Evolutionary conservation across 179 eudicot species (phyloP).

Genomic region (Beta macrorhiza): DNA sequence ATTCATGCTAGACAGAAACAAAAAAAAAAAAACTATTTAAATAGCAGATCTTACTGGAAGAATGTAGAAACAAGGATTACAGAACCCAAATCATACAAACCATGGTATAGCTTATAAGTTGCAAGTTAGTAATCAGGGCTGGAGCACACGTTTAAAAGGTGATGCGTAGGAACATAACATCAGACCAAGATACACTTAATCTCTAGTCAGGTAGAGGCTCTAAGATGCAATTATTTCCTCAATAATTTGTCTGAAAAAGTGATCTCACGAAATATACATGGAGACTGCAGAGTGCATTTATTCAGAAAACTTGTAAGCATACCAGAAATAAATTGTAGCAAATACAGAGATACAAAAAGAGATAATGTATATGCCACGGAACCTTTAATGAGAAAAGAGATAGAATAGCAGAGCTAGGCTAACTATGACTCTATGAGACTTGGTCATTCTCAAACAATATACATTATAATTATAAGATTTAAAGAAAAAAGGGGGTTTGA

Average conservation of each 20-base stretch:
- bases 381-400: not conserved
- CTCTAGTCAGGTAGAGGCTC: no score
- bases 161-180: no score
- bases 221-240: no score
- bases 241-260: not conserved
- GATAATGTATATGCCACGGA: no score
- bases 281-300: not conserved
- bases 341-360: no score
- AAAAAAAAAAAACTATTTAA: no score
- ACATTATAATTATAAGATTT: not conserved
- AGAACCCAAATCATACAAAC: no score
- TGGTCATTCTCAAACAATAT: not conserved
- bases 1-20: not conserved
- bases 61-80: not conserved
- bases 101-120: no score
- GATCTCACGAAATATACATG: not conserved
- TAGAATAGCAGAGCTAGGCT: not conserved
- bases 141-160: no score
- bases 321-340: not conserved
- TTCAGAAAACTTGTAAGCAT: no score
- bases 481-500: not conserved
- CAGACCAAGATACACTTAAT: no score
- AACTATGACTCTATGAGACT: not conserved
- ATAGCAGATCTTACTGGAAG: not conserved
- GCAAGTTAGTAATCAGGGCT: no score